Evolutionary conservation across 2,329 filamentous ascomycete genomes (phyloP), one percentile per base, ranked within the genome.

Genomic region (Pseudogymnoascus sp.): DNA sequence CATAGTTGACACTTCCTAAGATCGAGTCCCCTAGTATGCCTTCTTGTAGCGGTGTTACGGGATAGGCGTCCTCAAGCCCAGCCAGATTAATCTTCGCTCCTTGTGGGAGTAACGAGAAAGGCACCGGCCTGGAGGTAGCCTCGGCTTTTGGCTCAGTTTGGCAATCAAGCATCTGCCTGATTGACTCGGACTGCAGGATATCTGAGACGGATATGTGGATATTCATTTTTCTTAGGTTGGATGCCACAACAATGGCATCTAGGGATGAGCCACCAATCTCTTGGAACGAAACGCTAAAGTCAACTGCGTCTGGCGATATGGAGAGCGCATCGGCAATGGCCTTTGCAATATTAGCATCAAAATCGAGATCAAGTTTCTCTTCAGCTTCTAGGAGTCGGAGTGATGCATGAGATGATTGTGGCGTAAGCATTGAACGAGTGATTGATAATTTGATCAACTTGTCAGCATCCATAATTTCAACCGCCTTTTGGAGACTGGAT

Each of bases 21-120:
- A 67, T 60, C 1, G 75, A 68, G 9, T 77, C 63, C 1, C 72
- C 69, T 15, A 79, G 63, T 1, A 78, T 63, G 0, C 72, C 72
- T 63, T 74, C 73, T 59, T 79, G 77, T 1, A 75, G 65, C 1
- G 71, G 68, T 5, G 72, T 71, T 61, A 71, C 73, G 1, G 74
- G 74, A 44, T 74, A 78, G 0, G 75, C 65, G 62, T 77, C 75
- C 33, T 74, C 69, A 21, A 73, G 62, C 3, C 63, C 41, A n/a
- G n/a, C 59, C 12, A 27, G 21, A 59, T 29, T 42, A 59, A 51
- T 55, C 27, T 33, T 55, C 33, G 48, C 48, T 55, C n/a, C 48
- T 21, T 55, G 48, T 21, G 48, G 48, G 48, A 55, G 29, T 12
- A 55, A 33, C 17, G 48, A 42, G 58, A 59, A 38, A n/a, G 35